A percentile compares a stretch with the other conserved stretches of the same genome.
Evolutionary conservation across 805 yeast genomes (phyloP).

Genomic region (Soucietia sequanensis): DNA sequence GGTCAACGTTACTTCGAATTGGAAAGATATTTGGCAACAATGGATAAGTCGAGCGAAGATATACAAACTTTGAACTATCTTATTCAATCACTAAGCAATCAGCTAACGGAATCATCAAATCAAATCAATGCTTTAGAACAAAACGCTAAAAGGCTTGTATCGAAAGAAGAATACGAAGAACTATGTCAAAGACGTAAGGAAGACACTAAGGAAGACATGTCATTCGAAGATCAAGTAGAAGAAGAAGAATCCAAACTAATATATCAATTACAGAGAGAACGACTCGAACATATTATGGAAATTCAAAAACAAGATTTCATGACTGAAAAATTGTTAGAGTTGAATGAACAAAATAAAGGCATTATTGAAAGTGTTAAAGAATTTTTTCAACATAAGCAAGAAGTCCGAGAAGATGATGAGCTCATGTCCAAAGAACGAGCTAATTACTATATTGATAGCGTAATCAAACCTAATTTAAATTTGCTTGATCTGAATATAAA

Average conservation of each 20-base stretch:
- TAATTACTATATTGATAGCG: conserved; percentile 10
- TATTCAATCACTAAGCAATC: conserved; percentile 15
- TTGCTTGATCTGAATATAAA: conserved; percentile 11
- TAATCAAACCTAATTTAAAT: conserved; percentile 11
- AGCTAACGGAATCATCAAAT: conserved; percentile 18
- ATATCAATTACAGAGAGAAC: conserved; percentile 23
- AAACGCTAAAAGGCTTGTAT: conserved; percentile 16
- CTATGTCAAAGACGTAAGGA: background rate
- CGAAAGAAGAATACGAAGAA: conserved; percentile 13
- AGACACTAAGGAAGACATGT: background rate
- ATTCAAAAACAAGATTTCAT: conserved; percentile 39
- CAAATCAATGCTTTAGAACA: conserved; percentile 16
- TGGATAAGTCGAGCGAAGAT: conserved; percentile 21
- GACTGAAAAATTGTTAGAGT: conserved; percentile 27
- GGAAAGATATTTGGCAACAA: no score
- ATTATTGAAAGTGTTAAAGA: conserved; percentile 32
- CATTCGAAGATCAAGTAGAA: background rate
- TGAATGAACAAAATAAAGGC: conserved; percentile 32
- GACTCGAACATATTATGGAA: conserved; percentile 34
- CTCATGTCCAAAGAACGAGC: conserved; percentile 8
- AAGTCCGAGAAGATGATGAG: conserved; percentile 14
- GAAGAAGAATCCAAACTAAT: conserved; percentile 13
- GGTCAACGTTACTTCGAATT: no score
- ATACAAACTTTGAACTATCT: conserved; percentile 14
- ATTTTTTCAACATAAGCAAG: conserved; percentile 22